phyloP scores from a whole-genome alignment of 192 early-diverging fungal genomes.

The Rhizoclosmatium globosum region DNA sequence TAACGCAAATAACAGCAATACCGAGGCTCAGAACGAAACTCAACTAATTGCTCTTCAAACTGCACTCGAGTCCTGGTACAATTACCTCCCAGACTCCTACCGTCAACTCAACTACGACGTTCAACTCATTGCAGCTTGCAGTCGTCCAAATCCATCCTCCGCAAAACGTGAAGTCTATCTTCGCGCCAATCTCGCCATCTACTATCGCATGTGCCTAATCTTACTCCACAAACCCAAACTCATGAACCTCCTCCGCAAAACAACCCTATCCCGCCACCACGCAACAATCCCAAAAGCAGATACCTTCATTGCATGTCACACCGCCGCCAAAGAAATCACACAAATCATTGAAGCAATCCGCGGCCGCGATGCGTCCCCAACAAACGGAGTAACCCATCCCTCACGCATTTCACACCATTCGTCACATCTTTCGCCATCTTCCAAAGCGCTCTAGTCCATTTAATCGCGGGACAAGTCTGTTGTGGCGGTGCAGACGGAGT shows the following conservation, averaged over 20 bases:
- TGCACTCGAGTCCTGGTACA: constrained; percentile 47
- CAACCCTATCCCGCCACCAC: background rate
- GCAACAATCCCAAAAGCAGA: background rate
- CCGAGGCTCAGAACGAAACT: constrained; percentile 31
- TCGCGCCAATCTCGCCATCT: constrained; percentile 40
- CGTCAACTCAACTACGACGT: background rate
- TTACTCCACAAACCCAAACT: constrained; percentile 53
- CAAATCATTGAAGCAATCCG: background rate
- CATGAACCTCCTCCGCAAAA: constrained; percentile 37
- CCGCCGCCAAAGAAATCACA: constrained; percentile 1
- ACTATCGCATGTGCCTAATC: constrained; percentile 51
- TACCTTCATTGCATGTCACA: background rate
- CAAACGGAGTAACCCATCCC: background rate
- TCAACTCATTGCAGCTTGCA: background rate
- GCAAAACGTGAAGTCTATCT: background rate
- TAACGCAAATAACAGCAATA: background rate
- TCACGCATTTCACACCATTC: background rate
- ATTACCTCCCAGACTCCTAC: constrained; percentile 43
- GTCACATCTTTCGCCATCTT: constrained; percentile 12
- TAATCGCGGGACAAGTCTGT: constrained; percentile 14
- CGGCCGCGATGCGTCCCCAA: background rate
- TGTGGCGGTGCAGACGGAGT: background rate
- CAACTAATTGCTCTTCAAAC: constrained; percentile 49
- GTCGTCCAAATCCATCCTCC: background rate
- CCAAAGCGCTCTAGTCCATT: constrained; percentile 20